Evolutionary conservation across 225 moss, liverwort and hornwort species (phyloP).

Genomic region (Pseudoscleropodium purum): DNA sequence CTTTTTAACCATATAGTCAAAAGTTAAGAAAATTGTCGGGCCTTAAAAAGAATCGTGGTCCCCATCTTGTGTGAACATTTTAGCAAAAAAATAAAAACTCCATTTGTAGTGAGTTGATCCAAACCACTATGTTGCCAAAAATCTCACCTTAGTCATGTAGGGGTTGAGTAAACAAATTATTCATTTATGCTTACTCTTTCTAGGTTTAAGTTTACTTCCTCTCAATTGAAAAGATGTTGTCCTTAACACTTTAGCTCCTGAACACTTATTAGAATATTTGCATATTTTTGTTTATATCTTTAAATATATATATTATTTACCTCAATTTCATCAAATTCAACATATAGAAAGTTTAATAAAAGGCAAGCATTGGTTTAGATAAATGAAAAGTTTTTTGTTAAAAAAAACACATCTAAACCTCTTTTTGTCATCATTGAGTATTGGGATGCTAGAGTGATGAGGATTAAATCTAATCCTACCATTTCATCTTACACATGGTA

Average conservation of each 20-base stretch:
- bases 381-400: not conserved
- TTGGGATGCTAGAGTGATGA: accelerated
- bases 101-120: too few species aligned
- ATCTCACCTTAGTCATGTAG: too few species aligned
- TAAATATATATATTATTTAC: not conserved
- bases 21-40: too few species aligned
- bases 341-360: not conserved
- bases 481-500: accelerated
- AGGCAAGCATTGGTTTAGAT: not conserved
- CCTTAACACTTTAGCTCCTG: accelerated
- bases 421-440: too few species aligned
- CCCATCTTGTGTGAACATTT: too few species aligned
- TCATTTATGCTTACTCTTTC: not conserved
- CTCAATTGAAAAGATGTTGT: not conserved
- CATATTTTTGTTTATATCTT: not conserved
- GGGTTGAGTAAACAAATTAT: not conserved
- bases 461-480: not conserved
- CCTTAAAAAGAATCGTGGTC: too few species aligned
- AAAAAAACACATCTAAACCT: too few species aligned
- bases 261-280: not conserved
- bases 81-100: too few species aligned
- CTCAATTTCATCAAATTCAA: not conserved
- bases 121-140: too few species aligned
- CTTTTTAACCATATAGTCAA: too few species aligned
- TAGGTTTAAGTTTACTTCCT: not conserved